These are phyloP conservation scores for Sistotremastrum niveocremeum DNA, from an alignment of 768 basidiomycete genomes.

Conservation along the genomic window DNA sequence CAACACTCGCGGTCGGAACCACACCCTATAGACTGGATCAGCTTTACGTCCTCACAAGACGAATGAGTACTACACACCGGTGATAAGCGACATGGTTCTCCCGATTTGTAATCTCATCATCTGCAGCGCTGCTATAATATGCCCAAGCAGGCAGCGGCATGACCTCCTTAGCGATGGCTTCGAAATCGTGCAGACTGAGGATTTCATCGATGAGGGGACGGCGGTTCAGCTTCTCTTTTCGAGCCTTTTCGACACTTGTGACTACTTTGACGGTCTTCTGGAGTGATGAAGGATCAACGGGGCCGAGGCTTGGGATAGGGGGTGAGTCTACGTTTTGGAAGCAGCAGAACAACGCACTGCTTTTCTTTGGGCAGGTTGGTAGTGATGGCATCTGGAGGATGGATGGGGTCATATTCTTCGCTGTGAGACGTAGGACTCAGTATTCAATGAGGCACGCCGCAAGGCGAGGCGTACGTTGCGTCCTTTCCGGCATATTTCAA, in stretches of 20 bases:
- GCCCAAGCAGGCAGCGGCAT: conserved; percentile 90
- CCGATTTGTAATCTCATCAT: conserved; percentile 83
- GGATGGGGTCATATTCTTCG: conserved; percentile 77
- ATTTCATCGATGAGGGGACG: conserved; percentile 69
- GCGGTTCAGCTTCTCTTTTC: conserved; percentile 43
- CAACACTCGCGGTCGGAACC: conserved; percentile 83
- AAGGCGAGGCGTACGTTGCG: conserved; percentile 49
- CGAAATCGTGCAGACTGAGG: conserved; percentile 88
- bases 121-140: conserved; percentile 92
- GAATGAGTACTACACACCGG: conserved; percentile 29
- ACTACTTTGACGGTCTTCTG: conserved; percentile 47
- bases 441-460: background rate
- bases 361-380: conserved; percentile 73
- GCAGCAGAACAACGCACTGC: conserved; percentile 36
- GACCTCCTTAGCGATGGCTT: conserved; percentile 72
- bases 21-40: conserved; percentile 29
- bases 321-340: background rate
- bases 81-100: conserved; percentile 92
- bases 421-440: conserved; percentile 19
- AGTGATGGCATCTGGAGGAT: conserved; percentile 71
- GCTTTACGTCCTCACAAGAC: conserved; percentile 11
- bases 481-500: conserved; percentile 84
- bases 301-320: conserved; percentile 38
- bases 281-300: conserved; percentile 55
- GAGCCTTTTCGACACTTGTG: conserved; percentile 57